Evolutionary conservation across 1,284 basidiomycete species (phyloP).

Genomic region (Pseudozyma flocculosa): DNA sequence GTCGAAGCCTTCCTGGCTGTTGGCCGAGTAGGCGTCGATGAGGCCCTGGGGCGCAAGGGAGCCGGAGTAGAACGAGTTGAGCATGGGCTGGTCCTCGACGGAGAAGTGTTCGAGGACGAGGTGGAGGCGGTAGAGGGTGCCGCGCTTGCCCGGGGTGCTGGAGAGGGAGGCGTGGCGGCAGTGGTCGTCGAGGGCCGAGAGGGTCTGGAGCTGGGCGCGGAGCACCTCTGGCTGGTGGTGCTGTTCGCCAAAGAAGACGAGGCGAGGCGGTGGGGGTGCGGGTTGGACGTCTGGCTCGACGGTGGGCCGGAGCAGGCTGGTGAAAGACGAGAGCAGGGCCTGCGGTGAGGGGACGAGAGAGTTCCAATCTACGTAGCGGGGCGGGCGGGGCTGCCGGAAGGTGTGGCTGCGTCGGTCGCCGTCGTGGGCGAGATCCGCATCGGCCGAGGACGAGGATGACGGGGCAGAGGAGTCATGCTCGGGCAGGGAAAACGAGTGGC

Average conservation of each 20-base stretch:
- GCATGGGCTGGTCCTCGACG: slow-evolving; percentile 36
- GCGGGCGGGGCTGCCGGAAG: slow-evolving; percentile 3
- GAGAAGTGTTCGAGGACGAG: slow-evolving; percentile 47
- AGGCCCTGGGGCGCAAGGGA: slow-evolving; percentile 14
- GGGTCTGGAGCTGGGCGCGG: slow-evolving; percentile 35
- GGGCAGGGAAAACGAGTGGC: slow-evolving; percentile 25
- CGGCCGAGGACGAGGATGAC: too few species aligned
- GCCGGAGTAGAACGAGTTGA: slow-evolving; percentile 19
- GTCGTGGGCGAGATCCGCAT: too few species aligned
- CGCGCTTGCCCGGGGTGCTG: not conserved
- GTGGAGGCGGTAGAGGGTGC: slow-evolving; percentile 24
- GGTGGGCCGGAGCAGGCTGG: slow-evolving; percentile 5
- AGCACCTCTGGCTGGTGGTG: slow-evolving; percentile 47
- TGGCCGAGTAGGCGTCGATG: slow-evolving; percentile 9
- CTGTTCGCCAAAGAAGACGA: slow-evolving; percentile 47
- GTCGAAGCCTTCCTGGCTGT: slow-evolving; percentile 36
- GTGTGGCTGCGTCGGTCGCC: not conserved
- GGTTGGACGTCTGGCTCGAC: not conserved
- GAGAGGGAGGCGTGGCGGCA: slow-evolving; percentile 4
- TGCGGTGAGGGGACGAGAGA: slow-evolving; percentile 18
- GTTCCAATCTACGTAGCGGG: slow-evolving; percentile 21
- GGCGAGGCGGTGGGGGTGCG: slow-evolving; percentile 13
- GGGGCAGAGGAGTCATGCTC: too few species aligned
- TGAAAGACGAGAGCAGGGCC: slow-evolving; percentile 20
- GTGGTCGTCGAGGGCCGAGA: slow-evolving; percentile 23